Percentiles rank a stretch among this genome's conserved stretches.
Conservation (phyloP, 129 eudicot genomes). For the Solidago caesia region DNA sequence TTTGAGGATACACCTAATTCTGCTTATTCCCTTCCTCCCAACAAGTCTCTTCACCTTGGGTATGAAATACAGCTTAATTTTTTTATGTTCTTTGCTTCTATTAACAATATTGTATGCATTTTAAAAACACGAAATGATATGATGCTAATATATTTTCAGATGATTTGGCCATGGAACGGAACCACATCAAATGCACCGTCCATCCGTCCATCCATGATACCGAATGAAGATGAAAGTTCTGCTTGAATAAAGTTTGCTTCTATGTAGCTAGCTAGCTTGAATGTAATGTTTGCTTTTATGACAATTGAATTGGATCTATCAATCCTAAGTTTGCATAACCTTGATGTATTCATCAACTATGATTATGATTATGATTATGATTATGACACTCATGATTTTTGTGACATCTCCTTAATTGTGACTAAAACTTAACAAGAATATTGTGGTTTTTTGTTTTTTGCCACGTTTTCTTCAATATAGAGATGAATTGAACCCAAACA, state of each 20-base stretch:
- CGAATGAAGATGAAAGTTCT: background rate
- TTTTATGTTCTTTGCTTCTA: background rate
- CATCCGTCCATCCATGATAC: background rate
- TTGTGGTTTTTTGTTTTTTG: no score
- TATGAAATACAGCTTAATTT: background rate
- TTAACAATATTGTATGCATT: background rate
- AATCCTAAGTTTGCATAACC: background rate
- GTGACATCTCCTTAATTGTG: no score
- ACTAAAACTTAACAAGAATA: background rate
- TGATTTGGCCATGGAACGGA: slow-evolving; percentile 15
- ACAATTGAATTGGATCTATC: background rate
- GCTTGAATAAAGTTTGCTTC: slow-evolving; percentile 20
- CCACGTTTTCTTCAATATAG: no score
- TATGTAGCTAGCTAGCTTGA: background rate
- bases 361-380: background rate
- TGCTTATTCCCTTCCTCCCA: slow-evolving; percentile 22
- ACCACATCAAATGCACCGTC: background rate
- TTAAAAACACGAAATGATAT: background rate
- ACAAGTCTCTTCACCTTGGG: slow-evolving; percentile 38
- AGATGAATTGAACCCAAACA: no score
- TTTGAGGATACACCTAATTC: slow-evolving; percentile 17
- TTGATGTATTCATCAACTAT: slow-evolving; percentile 12
- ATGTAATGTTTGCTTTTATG: background rate
- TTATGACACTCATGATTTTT: background rate
- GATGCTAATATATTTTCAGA: slow-evolving; percentile 16